phyloP scores from a whole-genome alignment of 371 early-diverging fungal species.

The Coemansia sp. region DNA sequence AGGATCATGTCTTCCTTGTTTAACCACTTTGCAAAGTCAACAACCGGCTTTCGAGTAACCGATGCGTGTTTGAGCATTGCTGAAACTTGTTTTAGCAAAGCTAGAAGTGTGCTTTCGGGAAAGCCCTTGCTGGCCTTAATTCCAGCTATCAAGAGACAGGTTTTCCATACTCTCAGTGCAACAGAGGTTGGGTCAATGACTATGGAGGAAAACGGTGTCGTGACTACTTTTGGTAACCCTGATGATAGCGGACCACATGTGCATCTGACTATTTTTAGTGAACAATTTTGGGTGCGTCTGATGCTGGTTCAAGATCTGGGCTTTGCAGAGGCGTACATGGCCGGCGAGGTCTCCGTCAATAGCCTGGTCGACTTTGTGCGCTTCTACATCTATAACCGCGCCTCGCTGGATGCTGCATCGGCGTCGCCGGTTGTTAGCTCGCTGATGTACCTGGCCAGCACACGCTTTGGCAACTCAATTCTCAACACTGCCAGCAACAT shows the following conservation, averaged over 20 bases:
- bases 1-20: slow-evolving; percentile 6
- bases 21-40: slow-evolving; percentile 2
- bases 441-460: slow-evolving; percentile 25
- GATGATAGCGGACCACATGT: slow-evolving; percentile 37
- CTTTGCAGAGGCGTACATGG: slow-evolving; percentile 67
- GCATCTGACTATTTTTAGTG: slow-evolving; percentile 51
- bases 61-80: slow-evolving; percentile 12
- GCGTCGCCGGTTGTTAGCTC: slow-evolving; percentile 12
- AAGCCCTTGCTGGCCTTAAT: slow-evolving; percentile 9
- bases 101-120: slow-evolving; percentile 3
- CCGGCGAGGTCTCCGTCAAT: slow-evolving; percentile 58
- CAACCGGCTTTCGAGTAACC: slow-evolving; percentile 5
- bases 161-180: slow-evolving; percentile 13
- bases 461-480: slow-evolving; percentile 20
- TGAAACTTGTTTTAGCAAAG: slow-evolving; percentile 8
- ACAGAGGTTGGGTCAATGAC: slow-evolving; percentile 36
- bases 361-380: slow-evolving; percentile 54
- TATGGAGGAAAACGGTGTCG: slow-evolving; percentile 25
- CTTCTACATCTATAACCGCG: slow-evolving; percentile 45
- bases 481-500: slow-evolving; percentile 54
- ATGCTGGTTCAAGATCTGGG: slow-evolving; percentile 57
- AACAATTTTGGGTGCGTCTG: slow-evolving; percentile 60
- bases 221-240: slow-evolving; percentile 43
- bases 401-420: background rate
- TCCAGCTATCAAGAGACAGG: slow-evolving; percentile 19